Evolutionary conservation across 2,329 filamentous ascomycete genomes (phyloP).

Genomic region (Colletotrichum sublineola): DNA sequence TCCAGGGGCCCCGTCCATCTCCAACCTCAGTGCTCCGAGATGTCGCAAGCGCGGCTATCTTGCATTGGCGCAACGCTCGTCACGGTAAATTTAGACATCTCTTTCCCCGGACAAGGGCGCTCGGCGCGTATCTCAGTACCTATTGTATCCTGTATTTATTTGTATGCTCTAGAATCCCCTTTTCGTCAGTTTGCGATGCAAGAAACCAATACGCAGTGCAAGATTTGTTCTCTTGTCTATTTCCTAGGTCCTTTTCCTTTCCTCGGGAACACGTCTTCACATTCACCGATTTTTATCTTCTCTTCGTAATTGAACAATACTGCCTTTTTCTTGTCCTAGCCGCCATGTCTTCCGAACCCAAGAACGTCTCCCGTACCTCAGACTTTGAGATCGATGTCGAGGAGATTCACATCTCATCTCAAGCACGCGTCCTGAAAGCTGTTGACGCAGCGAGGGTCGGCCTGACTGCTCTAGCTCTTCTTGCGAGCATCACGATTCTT

Average conservation of each 20-base stretch:
- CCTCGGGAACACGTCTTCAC: neutral
- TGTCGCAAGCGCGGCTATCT: constrained; percentile 42
- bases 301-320: neutral
- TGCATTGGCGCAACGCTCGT: constrained; percentile 42
- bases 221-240: neutral
- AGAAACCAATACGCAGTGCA: constrained; percentile 1
- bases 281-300: neutral
- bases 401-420: constrained; percentile 54
- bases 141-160: constrained; percentile 32
- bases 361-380: constrained; percentile 58
- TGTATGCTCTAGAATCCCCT: constrained; percentile 23
- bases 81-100: constrained; percentile 32
- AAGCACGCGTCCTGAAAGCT: constrained; percentile 54
- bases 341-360: constrained; percentile 48
- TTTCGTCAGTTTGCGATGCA: neutral
- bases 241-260: constrained; percentile 11
- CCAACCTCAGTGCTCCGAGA: constrained; percentile 13
- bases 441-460: constrained; percentile 61
- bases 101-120: constrained; percentile 15
- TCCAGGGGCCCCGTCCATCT: constrained; percentile 13
- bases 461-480: constrained; percentile 64
- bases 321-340: neutral
- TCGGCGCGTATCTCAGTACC: constrained; percentile 17
- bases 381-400: constrained; percentile 64
- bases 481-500: constrained; percentile 65